Percentiles rank a stretch among this genome's conserved stretches.
Evolutionary conservation across 257 asterid genomes (phyloP).

Genomic region (Echium plantagineum): DNA sequence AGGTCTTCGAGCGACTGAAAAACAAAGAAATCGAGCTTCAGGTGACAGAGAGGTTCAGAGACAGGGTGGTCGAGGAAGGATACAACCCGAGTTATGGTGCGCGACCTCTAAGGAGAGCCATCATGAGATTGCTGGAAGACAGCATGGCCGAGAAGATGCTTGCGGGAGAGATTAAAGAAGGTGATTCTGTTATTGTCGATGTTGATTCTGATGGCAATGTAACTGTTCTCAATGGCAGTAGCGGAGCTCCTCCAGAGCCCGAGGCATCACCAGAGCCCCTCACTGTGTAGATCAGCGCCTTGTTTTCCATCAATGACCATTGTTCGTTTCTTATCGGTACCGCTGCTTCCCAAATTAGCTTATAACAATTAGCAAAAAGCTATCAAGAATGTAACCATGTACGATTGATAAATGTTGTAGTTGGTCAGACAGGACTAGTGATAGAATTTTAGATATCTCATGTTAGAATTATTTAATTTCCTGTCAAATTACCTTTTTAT

Average conservation of each 20-base stretch:
- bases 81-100: conserved; percentile 49
- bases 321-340: conserved; percentile 1
- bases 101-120: conserved; percentile 46
- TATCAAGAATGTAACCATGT: too few relatives aligned
- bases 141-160: conserved; percentile 38
- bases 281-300: conserved; percentile 14
- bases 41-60: conserved; percentile 32
- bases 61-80: conserved; percentile 40
- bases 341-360: neutral
- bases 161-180: conserved; percentile 31
- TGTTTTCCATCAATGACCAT: neutral
- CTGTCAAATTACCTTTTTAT: too few relatives aligned
- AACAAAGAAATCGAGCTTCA: conserved; percentile 30
- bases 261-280: conserved; percentile 24
- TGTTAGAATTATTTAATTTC: too few relatives aligned
- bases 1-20: conserved; percentile 30
- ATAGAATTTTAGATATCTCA: too few relatives aligned
- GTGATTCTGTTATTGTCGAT: conserved; percentile 30
- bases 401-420: too few relatives aligned
- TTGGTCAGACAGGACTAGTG: too few relatives aligned
- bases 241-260: conserved; percentile 25
- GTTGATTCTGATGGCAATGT: conserved; percentile 44
- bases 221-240: conserved; percentile 28
- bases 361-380: neutral
- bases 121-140: conserved; percentile 43